These are phyloP conservation scores for Venturiaceae sp. DNA, from an alignment of 2,329 filamentous ascomycete genomes.

Conservation along the genomic window DNA sequence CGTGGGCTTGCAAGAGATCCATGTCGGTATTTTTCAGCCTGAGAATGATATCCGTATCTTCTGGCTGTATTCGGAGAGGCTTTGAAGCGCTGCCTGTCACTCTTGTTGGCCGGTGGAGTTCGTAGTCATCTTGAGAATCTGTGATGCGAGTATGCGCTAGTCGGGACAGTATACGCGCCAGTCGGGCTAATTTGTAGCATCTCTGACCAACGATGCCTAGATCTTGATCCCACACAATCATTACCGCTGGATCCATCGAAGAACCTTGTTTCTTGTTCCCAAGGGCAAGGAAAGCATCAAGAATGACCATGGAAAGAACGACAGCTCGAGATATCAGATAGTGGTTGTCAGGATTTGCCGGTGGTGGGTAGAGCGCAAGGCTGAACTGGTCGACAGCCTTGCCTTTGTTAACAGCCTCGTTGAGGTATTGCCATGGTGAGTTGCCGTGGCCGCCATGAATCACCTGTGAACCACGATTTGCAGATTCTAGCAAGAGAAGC, in stretches of 20 bases:
- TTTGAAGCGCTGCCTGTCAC: neutral
- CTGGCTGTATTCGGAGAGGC: neutral
- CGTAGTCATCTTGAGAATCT: neutral
- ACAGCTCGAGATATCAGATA: neutral
- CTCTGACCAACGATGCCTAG: neutral
- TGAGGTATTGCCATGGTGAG: neutral
- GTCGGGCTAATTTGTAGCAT: neutral
- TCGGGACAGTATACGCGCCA: neutral
- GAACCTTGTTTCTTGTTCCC: neutral
- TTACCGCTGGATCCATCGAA: neutral
- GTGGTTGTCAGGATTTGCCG: neutral
- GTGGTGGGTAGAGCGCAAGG: neutral
- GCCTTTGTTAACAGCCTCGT: neutral
- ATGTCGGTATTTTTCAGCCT: neutral
- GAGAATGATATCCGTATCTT: neutral
- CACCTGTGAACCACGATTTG: neutral
- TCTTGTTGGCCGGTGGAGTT: neutral
- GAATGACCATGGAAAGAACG: neutral
- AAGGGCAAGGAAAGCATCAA: neutral
- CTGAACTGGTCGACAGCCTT: neutral
- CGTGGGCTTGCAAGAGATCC: neutral
- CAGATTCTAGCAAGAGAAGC: neutral
- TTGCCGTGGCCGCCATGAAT: neutral
- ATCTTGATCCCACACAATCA: neutral
- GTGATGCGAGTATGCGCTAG: neutral